These are phyloP conservation scores for Xanthoconium stramineum DNA, from an alignment of 768 basidiomycete genomes.

Conservation along the genomic window DNA sequence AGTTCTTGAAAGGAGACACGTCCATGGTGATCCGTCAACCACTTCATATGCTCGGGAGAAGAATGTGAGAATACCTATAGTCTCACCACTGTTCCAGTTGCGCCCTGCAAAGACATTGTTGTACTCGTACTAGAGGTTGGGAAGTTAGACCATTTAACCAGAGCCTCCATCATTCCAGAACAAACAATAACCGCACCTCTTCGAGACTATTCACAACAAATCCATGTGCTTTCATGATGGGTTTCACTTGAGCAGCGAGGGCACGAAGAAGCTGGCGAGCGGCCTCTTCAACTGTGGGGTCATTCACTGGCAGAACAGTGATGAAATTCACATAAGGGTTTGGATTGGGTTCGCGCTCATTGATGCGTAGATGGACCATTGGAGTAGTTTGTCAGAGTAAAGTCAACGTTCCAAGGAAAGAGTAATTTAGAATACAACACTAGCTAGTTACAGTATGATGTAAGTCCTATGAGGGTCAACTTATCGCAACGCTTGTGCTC, in stretches of 20 bases:
- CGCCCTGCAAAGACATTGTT: conserved; percentile 77
- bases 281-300: conserved; percentile 50
- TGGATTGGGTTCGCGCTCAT: conserved; percentile 67
- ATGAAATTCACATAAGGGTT: conserved; percentile 81
- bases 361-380: conserved; percentile 72
- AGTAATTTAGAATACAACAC: background rate
- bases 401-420: background rate
- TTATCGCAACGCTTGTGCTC: conserved; percentile 19
- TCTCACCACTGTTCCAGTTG: conserved; percentile 85
- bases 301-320: conserved; percentile 45
- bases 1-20: conserved; percentile 49
- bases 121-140: conserved; percentile 59
- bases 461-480: conserved; percentile 1
- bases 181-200: conserved; percentile 53
- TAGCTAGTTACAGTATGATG: background rate
- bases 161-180: background rate
- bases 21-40: background rate
- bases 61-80: conserved; percentile 49
- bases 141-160: background rate
- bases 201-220: conserved; percentile 76
- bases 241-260: conserved; percentile 78
- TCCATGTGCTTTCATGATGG: conserved; percentile 78
- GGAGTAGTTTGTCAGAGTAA: background rate
- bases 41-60: background rate
- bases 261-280: conserved; percentile 72